Conservation (phyloP, 352 stramenopile genomes). For the Phytophthora idaei region DNA sequence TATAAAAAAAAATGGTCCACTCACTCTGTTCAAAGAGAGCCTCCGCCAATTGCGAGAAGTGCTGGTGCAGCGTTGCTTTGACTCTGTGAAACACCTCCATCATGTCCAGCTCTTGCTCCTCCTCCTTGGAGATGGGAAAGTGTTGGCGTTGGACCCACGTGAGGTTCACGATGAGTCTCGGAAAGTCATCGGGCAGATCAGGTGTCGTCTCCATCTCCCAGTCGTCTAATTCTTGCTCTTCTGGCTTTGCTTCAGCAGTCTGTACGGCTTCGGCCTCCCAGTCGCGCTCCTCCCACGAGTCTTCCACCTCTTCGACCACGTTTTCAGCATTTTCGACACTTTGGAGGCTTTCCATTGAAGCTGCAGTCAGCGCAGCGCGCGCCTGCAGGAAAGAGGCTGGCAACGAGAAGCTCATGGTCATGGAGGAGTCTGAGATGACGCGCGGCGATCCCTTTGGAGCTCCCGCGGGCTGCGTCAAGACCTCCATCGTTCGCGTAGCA, state of each 20-base stretch:
- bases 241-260: neutral
- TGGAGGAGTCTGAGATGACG: conserved; percentile 44
- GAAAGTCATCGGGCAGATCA: conserved; percentile 72
- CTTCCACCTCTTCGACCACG: conserved; percentile 14
- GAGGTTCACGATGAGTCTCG: conserved; percentile 70
- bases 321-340: conserved; percentile 14
- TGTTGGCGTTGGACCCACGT: conserved; percentile 60
- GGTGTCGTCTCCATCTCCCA: conserved; percentile 47
- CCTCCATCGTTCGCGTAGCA: conserved; percentile 40
- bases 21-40: conserved; percentile 72
- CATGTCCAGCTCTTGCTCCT: conserved; percentile 36
- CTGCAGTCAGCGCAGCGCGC: conserved; percentile 3
- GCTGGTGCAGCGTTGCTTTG: conserved; percentile 55
- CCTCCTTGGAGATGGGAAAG: conserved; percentile 35
- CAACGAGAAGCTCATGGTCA: conserved; percentile 57
- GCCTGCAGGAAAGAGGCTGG: conserved; percentile 33
- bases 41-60: conserved; percentile 68
- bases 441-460: conserved; percentile 19
- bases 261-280: conserved; percentile 31
- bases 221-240: conserved; percentile 15
- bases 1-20: conserved; percentile 15
- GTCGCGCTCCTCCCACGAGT: conserved; percentile 57
- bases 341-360: conserved; percentile 11
- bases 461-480: conserved; percentile 42
- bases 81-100: conserved; percentile 50